These are phyloP conservation scores for Ophiostoma sp. DNA, from an alignment of 2,329 filamentous ascomycete genomes.

Conservation along the genomic window DNA sequence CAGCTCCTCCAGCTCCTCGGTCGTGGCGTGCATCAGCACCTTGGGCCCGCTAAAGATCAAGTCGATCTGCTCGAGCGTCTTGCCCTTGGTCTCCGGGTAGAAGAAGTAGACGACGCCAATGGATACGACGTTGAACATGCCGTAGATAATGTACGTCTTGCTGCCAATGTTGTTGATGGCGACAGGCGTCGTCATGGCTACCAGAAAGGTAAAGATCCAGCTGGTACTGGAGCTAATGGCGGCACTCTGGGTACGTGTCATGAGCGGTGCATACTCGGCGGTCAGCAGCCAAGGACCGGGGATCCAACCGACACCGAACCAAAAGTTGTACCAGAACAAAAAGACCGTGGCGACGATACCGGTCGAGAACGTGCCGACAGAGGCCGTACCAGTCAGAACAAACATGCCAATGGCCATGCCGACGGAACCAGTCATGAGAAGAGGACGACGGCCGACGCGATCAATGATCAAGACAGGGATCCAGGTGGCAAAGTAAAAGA, in stretches of 20 bases:
- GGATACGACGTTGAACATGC: slow-evolving; percentile 30
- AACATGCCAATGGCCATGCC: slow-evolving; percentile 48
- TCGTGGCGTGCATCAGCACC: slow-evolving; percentile 6
- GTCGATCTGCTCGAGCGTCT: slow-evolving; percentile 15
- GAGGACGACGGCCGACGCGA: slow-evolving; percentile 29
- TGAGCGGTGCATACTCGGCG: slow-evolving; percentile 27
- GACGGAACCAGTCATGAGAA: slow-evolving; percentile 48
- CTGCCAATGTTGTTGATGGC: slow-evolving; percentile 54
- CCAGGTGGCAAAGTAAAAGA: slow-evolving; percentile 36
- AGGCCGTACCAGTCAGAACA: slow-evolving; percentile 43
- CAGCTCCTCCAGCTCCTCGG: not conserved
- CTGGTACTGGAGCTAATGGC: slow-evolving; percentile 45
- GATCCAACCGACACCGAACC: slow-evolving; percentile 38
- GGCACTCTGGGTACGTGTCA: slow-evolving; percentile 14
- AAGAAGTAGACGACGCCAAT: slow-evolving; percentile 48
- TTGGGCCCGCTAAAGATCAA: slow-evolving; percentile 2
- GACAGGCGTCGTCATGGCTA: slow-evolving; percentile 47
- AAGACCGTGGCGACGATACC: slow-evolving; percentile 26
- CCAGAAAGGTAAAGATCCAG: slow-evolving; percentile 53
- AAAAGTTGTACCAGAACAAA: slow-evolving; percentile 33
- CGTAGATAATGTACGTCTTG: slow-evolving; percentile 30
- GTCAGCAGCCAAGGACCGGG: slow-evolving; percentile 44
- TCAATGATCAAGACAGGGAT: slow-evolving; percentile 33
- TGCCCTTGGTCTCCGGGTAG: slow-evolving; percentile 47
- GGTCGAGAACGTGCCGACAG: slow-evolving; percentile 23